Evolutionary conservation across 768 basidiomycete species (phyloP).

Genomic region (Boletus fagicola): DNA sequence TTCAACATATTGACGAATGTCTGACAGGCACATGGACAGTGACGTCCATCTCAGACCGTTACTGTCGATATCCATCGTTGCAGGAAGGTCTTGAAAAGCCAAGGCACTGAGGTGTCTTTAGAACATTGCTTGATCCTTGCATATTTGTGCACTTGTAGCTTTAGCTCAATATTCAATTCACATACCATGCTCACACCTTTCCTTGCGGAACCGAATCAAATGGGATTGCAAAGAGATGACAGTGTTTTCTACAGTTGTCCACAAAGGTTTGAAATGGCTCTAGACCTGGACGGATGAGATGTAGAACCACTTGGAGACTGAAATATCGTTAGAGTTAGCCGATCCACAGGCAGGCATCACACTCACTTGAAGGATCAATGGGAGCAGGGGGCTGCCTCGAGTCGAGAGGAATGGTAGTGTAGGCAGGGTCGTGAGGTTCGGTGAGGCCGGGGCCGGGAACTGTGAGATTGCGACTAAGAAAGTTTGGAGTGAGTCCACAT

Average conservation of each 20-base stretch:
- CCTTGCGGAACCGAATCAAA: not conserved
- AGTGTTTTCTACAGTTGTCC: not conserved
- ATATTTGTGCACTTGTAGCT: slow-evolving; percentile 28
- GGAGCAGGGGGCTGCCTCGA: slow-evolving; percentile 83
- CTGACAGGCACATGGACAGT: slow-evolving; percentile 84
- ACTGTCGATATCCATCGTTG: slow-evolving; percentile 83
- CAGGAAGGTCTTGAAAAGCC: slow-evolving; percentile 47
- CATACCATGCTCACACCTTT: not conserved
- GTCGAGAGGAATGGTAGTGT: slow-evolving; percentile 68
- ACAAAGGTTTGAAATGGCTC: not conserved
- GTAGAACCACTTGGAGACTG: slow-evolving; percentile 93
- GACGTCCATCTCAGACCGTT: slow-evolving; percentile 85
- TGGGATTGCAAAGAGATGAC: slow-evolving; percentile 5
- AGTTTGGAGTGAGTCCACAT: slow-evolving; percentile 1
- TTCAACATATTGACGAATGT: slow-evolving; percentile 1
- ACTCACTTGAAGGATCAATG: slow-evolving; percentile 86
- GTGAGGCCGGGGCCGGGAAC: slow-evolving; percentile 67
- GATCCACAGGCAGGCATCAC: not conserved
- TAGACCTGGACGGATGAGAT: slow-evolving; percentile 86
- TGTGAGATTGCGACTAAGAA: slow-evolving; percentile 73
- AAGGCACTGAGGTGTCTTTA: slow-evolving; percentile 18
- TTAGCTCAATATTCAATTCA: slow-evolving; percentile 15
- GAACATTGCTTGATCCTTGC: slow-evolving; percentile 12
- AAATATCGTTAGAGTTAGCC: slow-evolving; percentile 12
- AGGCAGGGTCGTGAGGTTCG: slow-evolving; percentile 57